Evolutionary conservation across 2,329 filamentous ascomycete genomes (phyloP).

Genomic region (Fusarium coffeatum): DNA sequence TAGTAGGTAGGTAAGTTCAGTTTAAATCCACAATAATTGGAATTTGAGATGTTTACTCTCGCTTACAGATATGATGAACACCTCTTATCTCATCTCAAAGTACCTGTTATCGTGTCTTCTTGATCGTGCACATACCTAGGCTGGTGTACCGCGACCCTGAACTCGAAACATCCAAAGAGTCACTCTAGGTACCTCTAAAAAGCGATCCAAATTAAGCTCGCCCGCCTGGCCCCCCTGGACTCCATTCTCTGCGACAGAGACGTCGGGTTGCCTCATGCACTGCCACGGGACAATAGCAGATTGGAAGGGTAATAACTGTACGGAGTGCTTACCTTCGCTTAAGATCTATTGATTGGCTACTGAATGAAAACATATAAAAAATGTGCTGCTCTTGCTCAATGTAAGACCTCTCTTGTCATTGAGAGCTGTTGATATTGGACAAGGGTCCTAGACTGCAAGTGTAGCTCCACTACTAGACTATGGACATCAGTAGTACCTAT

Average conservation of each 20-base stretch:
- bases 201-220: constrained; percentile 17
- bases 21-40: not conserved
- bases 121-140: not conserved
- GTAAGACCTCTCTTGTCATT: constrained; percentile 14
- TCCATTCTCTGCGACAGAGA: constrained; percentile 22
- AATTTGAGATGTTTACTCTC: not conserved
- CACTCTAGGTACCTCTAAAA: constrained; percentile 19
- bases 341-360: constrained; percentile 20
- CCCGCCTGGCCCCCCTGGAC: constrained; percentile 9
- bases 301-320: constrained; percentile 39
- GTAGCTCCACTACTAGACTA: not conserved
- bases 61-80: not conserved
- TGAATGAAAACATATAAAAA: not conserved
- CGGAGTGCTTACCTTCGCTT: not conserved
- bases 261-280: constrained; percentile 49
- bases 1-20: not conserved
- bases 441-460: constrained; percentile 6
- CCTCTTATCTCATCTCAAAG: not conserved
- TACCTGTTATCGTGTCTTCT: not conserved
- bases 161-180: constrained; percentile 17
- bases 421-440: constrained; percentile 15
- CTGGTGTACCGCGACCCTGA: not conserved
- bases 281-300: constrained; percentile 47
- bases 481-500: no score
- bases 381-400: constrained; percentile 24